Evolutionary conservation across 768 basidiomycete genomes (phyloP).

Genomic region (Collybiopsis luxurians): DNA sequence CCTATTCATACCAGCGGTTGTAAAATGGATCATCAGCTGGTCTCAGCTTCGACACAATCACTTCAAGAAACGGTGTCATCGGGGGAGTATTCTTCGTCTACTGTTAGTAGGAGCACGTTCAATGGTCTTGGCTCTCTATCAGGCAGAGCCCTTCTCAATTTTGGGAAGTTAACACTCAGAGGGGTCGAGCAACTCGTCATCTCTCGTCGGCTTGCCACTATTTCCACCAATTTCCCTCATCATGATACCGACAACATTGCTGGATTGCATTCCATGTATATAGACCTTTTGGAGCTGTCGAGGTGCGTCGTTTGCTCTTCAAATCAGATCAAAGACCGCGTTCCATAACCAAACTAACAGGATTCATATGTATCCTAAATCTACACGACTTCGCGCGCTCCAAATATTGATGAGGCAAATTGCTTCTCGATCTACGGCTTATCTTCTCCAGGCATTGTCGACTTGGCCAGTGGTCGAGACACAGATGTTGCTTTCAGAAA

Average conservation of each 20-base stretch:
- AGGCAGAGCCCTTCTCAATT: neutral
- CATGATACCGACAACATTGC: neutral
- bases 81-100: neutral
- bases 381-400: neutral
- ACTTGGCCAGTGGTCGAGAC: neutral
- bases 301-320: neutral
- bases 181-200: conserved; percentile 4
- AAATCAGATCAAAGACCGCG: too few relatives aligned
- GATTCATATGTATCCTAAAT: neutral
- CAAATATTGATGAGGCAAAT: neutral
- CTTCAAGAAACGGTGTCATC: neutral
- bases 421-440: neutral
- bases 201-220: neutral
- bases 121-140: conserved; percentile 1
- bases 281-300: conserved; percentile 1
- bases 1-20: too few relatives aligned
- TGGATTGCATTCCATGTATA: neutral
- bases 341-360: neutral
- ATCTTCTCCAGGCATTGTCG: neutral
- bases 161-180: conserved; percentile 2
- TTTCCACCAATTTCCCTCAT: conserved; percentile 3
- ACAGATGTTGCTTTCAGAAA: neutral
- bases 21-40: neutral
- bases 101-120: neutral
- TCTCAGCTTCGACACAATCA: neutral